Base-by-base conservation (phyloP, 768 basidiomycete genomes). In the Strobilomyces confusus region DNA sequence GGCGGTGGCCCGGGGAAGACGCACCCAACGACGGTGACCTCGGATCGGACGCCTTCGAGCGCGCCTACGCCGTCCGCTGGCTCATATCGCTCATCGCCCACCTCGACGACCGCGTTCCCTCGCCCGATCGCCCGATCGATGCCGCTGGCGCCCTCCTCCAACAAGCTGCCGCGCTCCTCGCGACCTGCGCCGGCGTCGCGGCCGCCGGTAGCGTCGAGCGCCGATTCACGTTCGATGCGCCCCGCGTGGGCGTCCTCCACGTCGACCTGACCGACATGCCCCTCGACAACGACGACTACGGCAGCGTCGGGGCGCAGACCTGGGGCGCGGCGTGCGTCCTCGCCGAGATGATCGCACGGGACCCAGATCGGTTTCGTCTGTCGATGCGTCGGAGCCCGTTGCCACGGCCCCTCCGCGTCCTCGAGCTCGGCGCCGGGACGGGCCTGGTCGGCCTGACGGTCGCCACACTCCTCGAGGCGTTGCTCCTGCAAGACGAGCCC, bases 281-380 rank as follows among this genome's bases (percentile, higher is more conserved):
- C 2, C 69, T 92, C 40, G 79, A 84, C 46, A 84, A 88, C 51
- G 71, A 76, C n/a, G 86, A 89, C 58, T 85, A 82, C 57, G 71
- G 74, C 13, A 87, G 83, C 50, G 82, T 92, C 17, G 92, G 92
- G 1, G 84, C 89, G 25, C 92, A 93, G 70, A 94, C 91, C 0
- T 95, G 92, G 92, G 91, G 90, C 4, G 82, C 86, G 11, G 86
- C 89, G 4, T 91, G 86, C 58, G 80, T 94, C 8, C 75, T 95
- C 51, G 81, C 90, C 0, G 86, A 90, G 63, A 78, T 83, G 70
- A 80, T 93, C 37, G 79, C 79, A 3, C 76, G 83, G 26, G 64
- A 74, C 29, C 87, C 90, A 0, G 63, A 58, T 3, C 57, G 57
- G 25, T 90, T 86, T 62, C 79, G 78, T 9, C 63, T 82, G 4